A percentile compares a stretch with the other conserved stretches of the same genome.
phyloP scores from a whole-genome alignment of 495 filamentous ascomycete species.

The Hapsidospora chrysogenum region DNA sequence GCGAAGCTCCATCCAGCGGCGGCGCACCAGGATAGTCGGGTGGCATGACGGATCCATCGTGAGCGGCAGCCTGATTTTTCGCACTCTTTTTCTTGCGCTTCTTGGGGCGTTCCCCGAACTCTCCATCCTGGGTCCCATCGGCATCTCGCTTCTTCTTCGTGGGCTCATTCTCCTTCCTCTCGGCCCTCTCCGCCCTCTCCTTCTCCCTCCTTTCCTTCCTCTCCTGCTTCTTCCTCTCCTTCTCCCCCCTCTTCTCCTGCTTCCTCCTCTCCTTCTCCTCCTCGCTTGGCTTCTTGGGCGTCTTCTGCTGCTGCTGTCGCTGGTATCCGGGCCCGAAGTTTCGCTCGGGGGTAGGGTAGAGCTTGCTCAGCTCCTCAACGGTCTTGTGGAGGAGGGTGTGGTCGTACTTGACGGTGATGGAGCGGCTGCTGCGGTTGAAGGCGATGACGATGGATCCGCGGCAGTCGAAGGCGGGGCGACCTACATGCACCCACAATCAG shows the following conservation, averaged over 20 bases:
- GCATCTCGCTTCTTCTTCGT: slow-evolving; percentile 38
- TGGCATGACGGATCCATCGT: slow-evolving; percentile 5
- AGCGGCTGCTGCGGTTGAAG: slow-evolving; percentile 20
- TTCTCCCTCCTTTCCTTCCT: slow-evolving; percentile 28
- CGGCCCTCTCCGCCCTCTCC: slow-evolving; percentile 13
- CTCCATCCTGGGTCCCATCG: slow-evolving; percentile 26
- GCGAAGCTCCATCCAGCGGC: slow-evolving; percentile 8
- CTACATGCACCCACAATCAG: slow-evolving; percentile 7
- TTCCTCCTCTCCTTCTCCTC: slow-evolving; percentile 27
- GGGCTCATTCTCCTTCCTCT: slow-evolving; percentile 33
- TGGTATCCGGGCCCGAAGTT: neutral
- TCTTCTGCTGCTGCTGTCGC: neutral
- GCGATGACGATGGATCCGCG: slow-evolving; percentile 24
- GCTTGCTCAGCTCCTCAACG: slow-evolving; percentile 22
- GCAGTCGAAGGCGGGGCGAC: slow-evolving; percentile 33
- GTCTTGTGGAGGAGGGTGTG: slow-evolving; percentile 30
- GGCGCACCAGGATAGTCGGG: slow-evolving; percentile 12
- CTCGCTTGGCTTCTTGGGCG: slow-evolving; percentile 18
- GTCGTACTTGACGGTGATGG: slow-evolving; percentile 26
- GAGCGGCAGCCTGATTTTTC: neutral
- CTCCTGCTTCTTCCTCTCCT: slow-evolving; percentile 39
- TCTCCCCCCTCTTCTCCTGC: slow-evolving; percentile 20
- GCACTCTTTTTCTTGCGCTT: slow-evolving; percentile 15
- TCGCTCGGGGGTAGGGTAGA: slow-evolving; percentile 5
- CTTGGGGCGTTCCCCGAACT: slow-evolving; percentile 7